phyloP scores from a whole-genome alignment of 2,329 filamentous ascomycete genomes.

The Talaromyces sp. region DNA sequence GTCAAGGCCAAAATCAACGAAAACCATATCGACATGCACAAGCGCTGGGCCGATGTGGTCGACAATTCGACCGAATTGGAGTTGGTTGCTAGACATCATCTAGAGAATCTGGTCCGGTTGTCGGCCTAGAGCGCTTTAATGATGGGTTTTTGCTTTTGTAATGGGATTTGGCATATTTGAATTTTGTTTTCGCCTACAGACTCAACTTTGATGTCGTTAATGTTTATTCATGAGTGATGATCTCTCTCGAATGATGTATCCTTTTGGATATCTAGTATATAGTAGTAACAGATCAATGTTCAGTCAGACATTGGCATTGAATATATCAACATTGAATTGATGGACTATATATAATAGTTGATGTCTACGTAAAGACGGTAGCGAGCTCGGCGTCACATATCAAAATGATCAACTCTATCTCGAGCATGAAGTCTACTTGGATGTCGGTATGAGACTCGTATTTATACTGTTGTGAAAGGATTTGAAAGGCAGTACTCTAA shows the following conservation, averaged over 20 bases:
- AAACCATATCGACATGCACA: not conserved
- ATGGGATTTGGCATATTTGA: not conserved
- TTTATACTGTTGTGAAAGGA: too few species aligned
- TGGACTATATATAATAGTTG: too few species aligned
- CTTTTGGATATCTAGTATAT: not conserved
- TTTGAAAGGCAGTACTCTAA: too few species aligned
- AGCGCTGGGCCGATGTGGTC: not conserved
- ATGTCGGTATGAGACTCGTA: too few species aligned
- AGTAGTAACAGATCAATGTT: not conserved
- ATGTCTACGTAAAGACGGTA: too few species aligned
- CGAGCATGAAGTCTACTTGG: too few species aligned
- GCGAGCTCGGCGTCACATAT: too few species aligned
- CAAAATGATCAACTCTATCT: too few species aligned
- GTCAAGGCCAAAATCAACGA: not conserved
- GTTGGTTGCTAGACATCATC: slow-evolving; percentile 2
- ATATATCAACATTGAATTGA: not conserved
- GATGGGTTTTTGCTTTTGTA: not conserved
- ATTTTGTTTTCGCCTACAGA: not conserved
- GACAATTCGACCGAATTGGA: slow-evolving; percentile 7
- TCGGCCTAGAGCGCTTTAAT: not conserved
- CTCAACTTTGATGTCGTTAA: not conserved
- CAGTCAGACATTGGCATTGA: not conserved
- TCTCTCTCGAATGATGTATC: not conserved
- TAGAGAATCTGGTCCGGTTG: not conserved
- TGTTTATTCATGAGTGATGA: slow-evolving; percentile 1